Conservation (phyloP, 306 rosid species). For the Begonia masoniana region DNA sequence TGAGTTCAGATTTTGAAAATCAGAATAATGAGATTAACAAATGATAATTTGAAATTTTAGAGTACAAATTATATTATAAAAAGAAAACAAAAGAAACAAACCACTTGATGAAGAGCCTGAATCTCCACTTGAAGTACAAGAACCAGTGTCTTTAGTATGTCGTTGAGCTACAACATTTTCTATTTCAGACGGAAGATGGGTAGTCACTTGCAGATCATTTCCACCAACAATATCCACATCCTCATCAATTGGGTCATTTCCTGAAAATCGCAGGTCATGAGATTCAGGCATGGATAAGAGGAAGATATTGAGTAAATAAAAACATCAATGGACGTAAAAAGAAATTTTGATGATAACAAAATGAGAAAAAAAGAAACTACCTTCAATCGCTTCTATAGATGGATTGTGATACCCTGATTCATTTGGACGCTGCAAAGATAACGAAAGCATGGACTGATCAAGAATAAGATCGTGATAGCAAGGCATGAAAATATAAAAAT, state of each 20-base stretch:
- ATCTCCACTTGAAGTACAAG: slow-evolving; percentile 69
- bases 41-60: too few relatives aligned
- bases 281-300: too few relatives aligned
- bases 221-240: slow-evolving; percentile 89
- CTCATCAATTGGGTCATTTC: slow-evolving; percentile 67
- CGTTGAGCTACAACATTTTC: slow-evolving; percentile 52
- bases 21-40: too few relatives aligned
- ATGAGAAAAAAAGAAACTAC: slow-evolving; percentile 11
- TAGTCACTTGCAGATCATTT: slow-evolving; percentile 72
- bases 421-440: slow-evolving; percentile 36
- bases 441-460: slow-evolving; percentile 4
- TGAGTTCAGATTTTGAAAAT: too few relatives aligned
- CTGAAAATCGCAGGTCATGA: slow-evolving; percentile 15
- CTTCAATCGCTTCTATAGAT: slow-evolving; percentile 57
- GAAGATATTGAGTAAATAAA: not conserved
- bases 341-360: too few relatives aligned
- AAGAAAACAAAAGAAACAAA: slow-evolving; percentile 24
- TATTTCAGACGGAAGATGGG: slow-evolving; percentile 59
- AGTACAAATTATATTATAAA: too few relatives aligned
- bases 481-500: not conserved
- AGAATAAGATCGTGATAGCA: too few relatives aligned
- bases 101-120: slow-evolving; percentile 92
- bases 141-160: slow-evolving; percentile 57
- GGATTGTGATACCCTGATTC: slow-evolving; percentile 75
- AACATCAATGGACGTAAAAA: not conserved